Base-by-base conservation (phyloP, 2,329 filamentous ascomycete genomes). In the Albifimbria verrucaria region DNA sequence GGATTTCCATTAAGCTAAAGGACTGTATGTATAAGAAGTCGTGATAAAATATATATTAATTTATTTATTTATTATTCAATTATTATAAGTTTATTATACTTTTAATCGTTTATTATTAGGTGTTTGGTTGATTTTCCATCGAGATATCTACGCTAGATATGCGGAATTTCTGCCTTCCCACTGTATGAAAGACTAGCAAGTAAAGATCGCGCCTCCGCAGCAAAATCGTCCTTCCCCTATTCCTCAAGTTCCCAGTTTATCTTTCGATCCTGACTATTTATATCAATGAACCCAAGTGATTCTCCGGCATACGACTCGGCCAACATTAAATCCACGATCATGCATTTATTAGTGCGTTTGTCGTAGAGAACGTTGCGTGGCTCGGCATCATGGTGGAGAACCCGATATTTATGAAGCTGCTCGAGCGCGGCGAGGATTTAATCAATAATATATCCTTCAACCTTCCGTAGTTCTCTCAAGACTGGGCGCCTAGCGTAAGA, bases 251-350 rank as follows among this genome's bases (percentile, higher is more conserved):
- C 41, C 45, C 57, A 47, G 46, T 65, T 60, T 56, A 54, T 62
- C 59, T 65, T 62, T 50, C 59, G 52, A 52, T 60, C 60, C 22
- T 55, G 45, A 18, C 43, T 26, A 23, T 57, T 57, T 32, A 51
- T 45, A 44, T 52, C 55, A 43, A 65, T 62, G 5, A 41, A 48
- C 23, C 56, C 49, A 17, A 67, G 57, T 43, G 63, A 60, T 48
- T 57, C 22, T 12, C 60, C 55, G 49, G 41, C 42, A 25, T 42
- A n/a, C 28, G 67, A 50, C 54, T 62, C 44, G 7, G 67, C 60
- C 25, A 55, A 56, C 51, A 68, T 61, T 45, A 73, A 68, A 55
- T 72, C 68, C 26, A 70, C 59, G 39, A 69, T 42, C 65, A 72
- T 72, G 28, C 62, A 20, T 47, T 28, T 49, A 17, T 60, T 36